Base-by-base conservation (phyloP, 768 basidiomycete genomes). In the Xanthoconium stramineum region DNA sequence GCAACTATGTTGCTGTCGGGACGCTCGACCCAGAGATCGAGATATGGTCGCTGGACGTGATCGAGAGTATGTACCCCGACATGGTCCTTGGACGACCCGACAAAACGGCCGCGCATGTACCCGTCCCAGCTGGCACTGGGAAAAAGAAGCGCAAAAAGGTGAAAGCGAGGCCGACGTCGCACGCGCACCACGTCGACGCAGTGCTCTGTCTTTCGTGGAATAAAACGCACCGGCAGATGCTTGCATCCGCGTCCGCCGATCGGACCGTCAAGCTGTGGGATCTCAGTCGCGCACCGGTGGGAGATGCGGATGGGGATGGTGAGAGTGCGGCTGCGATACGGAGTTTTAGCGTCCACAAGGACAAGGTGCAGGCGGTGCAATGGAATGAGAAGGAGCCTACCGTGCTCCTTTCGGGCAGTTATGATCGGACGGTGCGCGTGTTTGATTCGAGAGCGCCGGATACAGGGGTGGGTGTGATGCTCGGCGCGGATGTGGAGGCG, bases 221-320 rank as follows among this genome's bases (percentile, higher is more conserved):
- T 67, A 86, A 80, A 53, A 76, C 80, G 3, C 92, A 96, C 65
- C 80, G 94, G n/a, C 92, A 95, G 64, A 77, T 98, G 47, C 79
- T 99, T 7, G 91, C 96, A 0, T 93, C 90, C 46, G 91, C 91
- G 4, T 92, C 89, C 52, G 96, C 97, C 2, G 97, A 99, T 74
- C 81, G 85, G 51, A 98, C 96, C 0, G 93, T 99, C 59, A 99
- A 99, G 73, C 75, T 99, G 29, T 99, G 96, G 97, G 97, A 99
- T 75, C 78, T 99, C 52, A 87, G 80, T 38, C 80, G 91, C 14
- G 80, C 84, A 50, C 82, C 84, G 6, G 78, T 77, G 13, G 74
- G 72, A 61, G 79, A 76, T 39, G 79, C 74, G 12, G 76, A 83
- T 50, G 66, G 77, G 62, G 66, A 66, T 6, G 75, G 75, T n/a